Evolutionary conservation across 441 rosid species (phyloP).

Genomic region (Sinapis alba): DNA sequence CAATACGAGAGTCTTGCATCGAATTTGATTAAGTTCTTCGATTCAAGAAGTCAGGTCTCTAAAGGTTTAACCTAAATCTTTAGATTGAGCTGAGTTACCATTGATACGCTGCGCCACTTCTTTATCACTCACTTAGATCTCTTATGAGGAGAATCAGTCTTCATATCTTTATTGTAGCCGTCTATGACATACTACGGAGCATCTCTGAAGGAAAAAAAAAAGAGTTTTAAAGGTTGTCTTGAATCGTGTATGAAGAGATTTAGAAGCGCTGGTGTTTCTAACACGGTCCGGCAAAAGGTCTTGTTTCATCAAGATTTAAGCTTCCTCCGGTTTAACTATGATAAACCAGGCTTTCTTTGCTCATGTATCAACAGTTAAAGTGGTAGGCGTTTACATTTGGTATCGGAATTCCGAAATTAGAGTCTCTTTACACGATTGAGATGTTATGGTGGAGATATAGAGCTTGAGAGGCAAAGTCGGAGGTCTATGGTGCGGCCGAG

Average conservation of each 20-base stretch:
- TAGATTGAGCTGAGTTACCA: no score
- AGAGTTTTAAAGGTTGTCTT: background rate
- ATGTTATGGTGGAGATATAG: no score
- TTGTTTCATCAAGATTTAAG: background rate
- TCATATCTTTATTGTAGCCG: background rate
- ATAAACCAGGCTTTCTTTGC: background rate
- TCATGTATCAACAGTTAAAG: background rate
- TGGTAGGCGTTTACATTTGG: background rate
- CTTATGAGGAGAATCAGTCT: background rate
- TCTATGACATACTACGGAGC: background rate
- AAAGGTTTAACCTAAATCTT: no score
- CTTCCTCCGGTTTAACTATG: background rate
- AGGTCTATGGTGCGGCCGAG: no score
- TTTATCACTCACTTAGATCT: background rate
- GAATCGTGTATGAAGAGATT: background rate
- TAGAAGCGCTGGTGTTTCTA: background rate
- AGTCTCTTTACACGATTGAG: no score
- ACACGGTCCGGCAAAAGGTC: background rate
- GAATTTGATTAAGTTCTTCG: no score
- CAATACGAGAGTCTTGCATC: no score
- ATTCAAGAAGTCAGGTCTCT: no score
- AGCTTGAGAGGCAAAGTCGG: no score
- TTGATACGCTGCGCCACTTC: no score
- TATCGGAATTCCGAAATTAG: no score
- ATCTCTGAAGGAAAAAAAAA: background rate